These are phyloP conservation scores for Schizochytrium sp. DNA, from an alignment of 108 stramenopile species.

Conservation along the genomic window DNA sequence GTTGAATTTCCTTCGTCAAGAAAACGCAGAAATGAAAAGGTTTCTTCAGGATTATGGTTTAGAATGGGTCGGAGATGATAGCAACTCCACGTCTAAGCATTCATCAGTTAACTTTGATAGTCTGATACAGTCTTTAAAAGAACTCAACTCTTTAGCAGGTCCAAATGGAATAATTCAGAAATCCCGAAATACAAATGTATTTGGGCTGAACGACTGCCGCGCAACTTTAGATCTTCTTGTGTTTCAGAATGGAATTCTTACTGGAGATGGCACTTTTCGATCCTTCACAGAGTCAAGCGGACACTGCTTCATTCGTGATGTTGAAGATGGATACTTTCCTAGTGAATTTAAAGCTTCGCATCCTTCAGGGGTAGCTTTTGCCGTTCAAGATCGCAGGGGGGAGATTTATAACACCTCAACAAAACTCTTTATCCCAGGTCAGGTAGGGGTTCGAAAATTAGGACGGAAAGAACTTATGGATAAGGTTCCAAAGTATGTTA, in stretches of 20 bases:
- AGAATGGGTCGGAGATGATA: not conserved
- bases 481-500: slow-evolving; percentile 32
- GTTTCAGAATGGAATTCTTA: slow-evolving; percentile 48
- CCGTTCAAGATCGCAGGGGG: slow-evolving; percentile 8
- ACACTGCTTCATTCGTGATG: not conserved
- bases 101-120: not conserved
- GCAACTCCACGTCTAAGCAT: not conserved
- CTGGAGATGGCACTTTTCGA: not conserved
- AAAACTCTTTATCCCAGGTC: not conserved
- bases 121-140: not conserved
- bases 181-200: not conserved
- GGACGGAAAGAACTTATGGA: not conserved
- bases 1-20: not conserved
- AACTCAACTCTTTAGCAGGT: slow-evolving; percentile 10
- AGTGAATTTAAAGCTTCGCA: slow-evolving; percentile 31
- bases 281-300: not conserved
- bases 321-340: slow-evolving; percentile 44
- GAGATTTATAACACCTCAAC: slow-evolving; percentile 34
- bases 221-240: slow-evolving; percentile 11
- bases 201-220: not conserved
- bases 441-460: not conserved
- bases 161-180: slow-evolving; percentile 20
- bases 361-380: slow-evolving; percentile 35
- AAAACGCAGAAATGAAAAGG: slow-evolving; percentile 34
- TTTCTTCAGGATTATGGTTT: slow-evolving; percentile 50